Base-by-base conservation (phyloP, 2,329 filamentous ascomycete species). In the Alternaria conjuncta region DNA sequence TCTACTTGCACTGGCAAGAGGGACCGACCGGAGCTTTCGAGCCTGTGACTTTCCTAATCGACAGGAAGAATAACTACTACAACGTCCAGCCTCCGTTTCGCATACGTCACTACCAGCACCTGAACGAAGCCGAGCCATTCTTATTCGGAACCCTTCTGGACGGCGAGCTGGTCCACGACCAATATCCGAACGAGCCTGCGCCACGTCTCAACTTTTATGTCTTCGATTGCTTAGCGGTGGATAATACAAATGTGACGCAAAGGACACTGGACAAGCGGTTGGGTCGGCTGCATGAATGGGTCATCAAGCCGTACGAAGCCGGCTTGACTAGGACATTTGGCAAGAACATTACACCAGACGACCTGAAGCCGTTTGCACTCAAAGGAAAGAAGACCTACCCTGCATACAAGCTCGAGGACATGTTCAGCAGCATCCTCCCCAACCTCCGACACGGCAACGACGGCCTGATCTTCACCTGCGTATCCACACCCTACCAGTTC, bases 21-120 rank as follows among this genome's bases (percentile, higher is more conserved):
- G 78, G 65, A 15, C 63, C 54, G 3, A 58, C 49, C 10, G 65
- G 56, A 18, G 45, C 50, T 23, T 59, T 74, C 46, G 70, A 74
- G 44, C 76, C 77, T 20, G 87, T 90, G 23, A 92, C 96, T 76
- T 97, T 97, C 83, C 86, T 99, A 60, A 97, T 99, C 82, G 95
- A 99, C 82, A 93, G 96, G 76, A 97, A 94, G 82, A 98, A 99
- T 82, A 94, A 98, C 79, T 99, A 96, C 84, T 97, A 95, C 87
- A 93, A 87, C 75, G 88, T 98, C 64, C 87, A 88, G 57, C 86
- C 84, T 60, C 86, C 84, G 58, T 86, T 98, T 23, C 93, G 97
- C 79, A 94, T 98, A 71, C 96, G 96, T 0, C 84, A 91, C 21
- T 88, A 88, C 41, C 84, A 87, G 46, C 86, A 92, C 68, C 82